Conservation (phyloP, 345 rosid species). For the Gossypium rotundifolium region DNA sequence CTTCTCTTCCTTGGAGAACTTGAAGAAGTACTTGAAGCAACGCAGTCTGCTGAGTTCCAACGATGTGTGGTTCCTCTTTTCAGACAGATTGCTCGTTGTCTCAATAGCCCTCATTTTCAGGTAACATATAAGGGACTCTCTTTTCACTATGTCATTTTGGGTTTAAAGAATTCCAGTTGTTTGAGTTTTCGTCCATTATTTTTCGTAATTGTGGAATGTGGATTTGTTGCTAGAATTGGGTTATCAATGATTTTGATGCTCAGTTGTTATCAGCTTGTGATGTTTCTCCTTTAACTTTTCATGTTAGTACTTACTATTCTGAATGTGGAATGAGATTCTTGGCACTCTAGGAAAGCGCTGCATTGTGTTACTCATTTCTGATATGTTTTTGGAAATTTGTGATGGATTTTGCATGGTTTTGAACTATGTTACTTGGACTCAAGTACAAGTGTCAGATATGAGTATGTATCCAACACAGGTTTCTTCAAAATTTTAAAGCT, state of each 20-base stretch:
- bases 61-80: slow-evolving; percentile 81
- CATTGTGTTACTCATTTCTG: background rate
- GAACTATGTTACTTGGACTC: background rate
- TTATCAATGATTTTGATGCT: background rate
- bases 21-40: slow-evolving; percentile 58
- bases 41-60: slow-evolving; percentile 80
- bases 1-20: slow-evolving; percentile 54
- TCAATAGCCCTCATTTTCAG: slow-evolving; percentile 90
- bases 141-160: background rate
- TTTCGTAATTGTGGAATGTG: background rate
- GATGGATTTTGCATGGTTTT: background rate
- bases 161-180: background rate
- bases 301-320: background rate
- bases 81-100: slow-evolving; percentile 76
- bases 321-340: background rate
- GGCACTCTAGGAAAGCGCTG: background rate
- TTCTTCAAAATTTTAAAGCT: too few species aligned
- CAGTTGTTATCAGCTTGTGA: background rate
- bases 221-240: background rate
- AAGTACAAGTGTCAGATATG: too few species aligned
- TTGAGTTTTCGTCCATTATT: background rate
- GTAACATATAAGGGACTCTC: slow-evolving; percentile 22
- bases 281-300: background rate
- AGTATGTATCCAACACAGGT: too few species aligned
- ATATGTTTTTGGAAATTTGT: background rate